These are phyloP conservation scores for Salicornia ramosissima DNA, from an alignment of 148 eudicot species.

Conservation along the genomic window DNA sequence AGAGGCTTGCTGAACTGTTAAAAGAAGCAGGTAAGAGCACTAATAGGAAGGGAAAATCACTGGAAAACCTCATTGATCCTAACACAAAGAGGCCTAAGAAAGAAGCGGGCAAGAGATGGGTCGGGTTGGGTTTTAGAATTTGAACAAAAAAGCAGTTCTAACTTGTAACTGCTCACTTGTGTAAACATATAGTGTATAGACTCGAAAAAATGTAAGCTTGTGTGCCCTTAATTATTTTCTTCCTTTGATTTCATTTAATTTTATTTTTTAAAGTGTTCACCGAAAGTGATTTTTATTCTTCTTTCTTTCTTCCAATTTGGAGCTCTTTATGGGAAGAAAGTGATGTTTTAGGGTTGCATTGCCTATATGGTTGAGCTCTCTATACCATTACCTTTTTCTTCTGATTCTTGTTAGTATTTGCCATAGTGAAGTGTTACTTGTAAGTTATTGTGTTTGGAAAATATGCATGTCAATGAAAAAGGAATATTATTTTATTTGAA, in stretches of 20 bases:
- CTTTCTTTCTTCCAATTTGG: background rate
- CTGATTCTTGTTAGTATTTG: background rate
- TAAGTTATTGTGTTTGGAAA: constrained; percentile 8
- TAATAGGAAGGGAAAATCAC: constrained; percentile 81
- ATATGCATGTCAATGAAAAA: constrained; percentile 1
- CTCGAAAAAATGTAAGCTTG: constrained; percentile 34
- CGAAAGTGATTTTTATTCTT: constrained; percentile 10
- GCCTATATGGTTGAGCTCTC: background rate
- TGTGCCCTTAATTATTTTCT: constrained; percentile 25
- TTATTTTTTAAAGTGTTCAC: constrained; percentile 22
- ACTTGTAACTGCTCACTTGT: constrained; percentile 12
- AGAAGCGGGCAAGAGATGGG: constrained; percentile 81
- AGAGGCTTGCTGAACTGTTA: constrained; percentile 76
- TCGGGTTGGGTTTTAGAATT: constrained; percentile 75
- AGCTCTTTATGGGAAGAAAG: constrained; percentile 14
- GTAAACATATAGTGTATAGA: constrained; percentile 27
- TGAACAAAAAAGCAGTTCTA: constrained; percentile 28
- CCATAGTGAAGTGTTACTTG: background rate
- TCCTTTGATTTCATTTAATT: constrained; percentile 21
- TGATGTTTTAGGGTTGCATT: background rate
- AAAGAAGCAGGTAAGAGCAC: constrained; percentile 92
- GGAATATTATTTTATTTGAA: background rate
- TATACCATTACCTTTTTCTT: background rate
- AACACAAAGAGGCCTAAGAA: constrained; percentile 82
- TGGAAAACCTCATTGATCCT: constrained; percentile 87